Evolutionary conservation across 495 filamentous ascomycete genomes (phyloP), one percentile per base, ranked within the genome.

Genomic region (Aspergillus haitiensis): DNA sequence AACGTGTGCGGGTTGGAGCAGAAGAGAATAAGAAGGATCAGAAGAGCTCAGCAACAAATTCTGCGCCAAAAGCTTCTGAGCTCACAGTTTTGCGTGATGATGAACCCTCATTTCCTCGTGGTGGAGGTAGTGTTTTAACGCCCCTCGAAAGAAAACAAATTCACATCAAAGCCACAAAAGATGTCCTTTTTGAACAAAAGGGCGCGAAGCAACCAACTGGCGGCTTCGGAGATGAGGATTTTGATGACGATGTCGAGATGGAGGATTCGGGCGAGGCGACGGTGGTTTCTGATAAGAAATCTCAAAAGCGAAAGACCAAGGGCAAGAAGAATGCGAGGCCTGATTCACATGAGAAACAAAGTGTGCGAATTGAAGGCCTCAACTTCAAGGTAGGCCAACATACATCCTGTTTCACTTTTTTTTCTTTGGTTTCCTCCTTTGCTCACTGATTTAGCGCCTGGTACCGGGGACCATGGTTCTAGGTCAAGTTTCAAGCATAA

Each of bases 91-190:
- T 87, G 51, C 86, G 85, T 64, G 86, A 91, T 60, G 93, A 97
- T 52, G 94, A 97, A 64, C 83, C 84, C 5, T 75, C 92, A 32
- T 98, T 98, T 69, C 94, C 95, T 68, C 85, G 94, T 78, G 94
- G 94, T 55, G 95, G 94, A 56, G 94, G 82, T 12, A 94, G 91
- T 70, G 81, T 95, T 47, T 77, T 98, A 72, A 96, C 94, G 7
- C 92, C 94, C 27, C 80, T 98, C 52, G 94, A 98, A 70, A 86
- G 94, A 64, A 97, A 96, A 76, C 90, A 98, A 73, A 97, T 98
- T 64, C 89, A 94, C 66, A 90, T 94, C 60, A 88, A 98, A 73
- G 94, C 94, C 33, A 92, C 86, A 63, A 85, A 87, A 67, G 94
- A 98, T 81, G 93, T 93, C 27, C 79, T 98, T 8, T 97, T 97